A percentile compares a stretch with the other conserved stretches of the same genome.
These are phyloP conservation scores for Diversispora eburnea DNA, from an alignment of 192 early-diverging fungal species.

Conservation along the genomic window DNA sequence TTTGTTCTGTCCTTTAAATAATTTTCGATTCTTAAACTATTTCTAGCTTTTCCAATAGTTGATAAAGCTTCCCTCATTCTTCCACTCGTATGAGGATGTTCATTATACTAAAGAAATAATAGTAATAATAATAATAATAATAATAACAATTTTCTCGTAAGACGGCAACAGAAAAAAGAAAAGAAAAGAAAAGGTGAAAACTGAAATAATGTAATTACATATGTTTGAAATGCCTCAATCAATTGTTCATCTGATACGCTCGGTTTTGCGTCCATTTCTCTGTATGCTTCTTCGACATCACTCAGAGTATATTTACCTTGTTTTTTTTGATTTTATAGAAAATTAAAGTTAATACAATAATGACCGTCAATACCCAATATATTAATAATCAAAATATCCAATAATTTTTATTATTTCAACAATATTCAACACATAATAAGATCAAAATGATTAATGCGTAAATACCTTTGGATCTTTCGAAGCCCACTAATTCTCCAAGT, in stretches of 20 bases:
- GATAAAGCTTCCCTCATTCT: constrained; percentile 7
- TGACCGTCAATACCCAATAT: not conserved
- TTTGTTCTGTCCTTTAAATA: not conserved
- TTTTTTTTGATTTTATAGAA: not conserved
- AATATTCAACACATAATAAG: too few relatives aligned
- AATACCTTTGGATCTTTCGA: constrained; percentile 14
- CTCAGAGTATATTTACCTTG: not conserved
- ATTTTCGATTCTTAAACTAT: not conserved
- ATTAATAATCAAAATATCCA: not conserved
- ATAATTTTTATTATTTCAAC: too few relatives aligned
- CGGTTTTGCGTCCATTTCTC: not conserved
- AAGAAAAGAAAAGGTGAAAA: not conserved
- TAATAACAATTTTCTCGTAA: not conserved
- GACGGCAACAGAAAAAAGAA: not conserved
- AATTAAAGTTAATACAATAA: not conserved
- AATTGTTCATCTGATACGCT: not conserved
- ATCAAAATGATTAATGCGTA: not conserved
- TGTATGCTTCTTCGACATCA: constrained; percentile 10
- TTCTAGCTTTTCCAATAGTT: constrained; percentile 18
- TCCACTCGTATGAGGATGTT: constrained; percentile 1
- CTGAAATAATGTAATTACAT: constrained; percentile 2
- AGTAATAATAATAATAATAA: not conserved
- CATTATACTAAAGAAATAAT: not conserved
- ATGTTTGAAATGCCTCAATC: not conserved
- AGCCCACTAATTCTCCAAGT: not conserved